Percentiles rank a stretch among this genome's conserved stretches.
Evolutionary conservation across 257 asterid species (phyloP).

Genomic region (Lycium barbarum): DNA sequence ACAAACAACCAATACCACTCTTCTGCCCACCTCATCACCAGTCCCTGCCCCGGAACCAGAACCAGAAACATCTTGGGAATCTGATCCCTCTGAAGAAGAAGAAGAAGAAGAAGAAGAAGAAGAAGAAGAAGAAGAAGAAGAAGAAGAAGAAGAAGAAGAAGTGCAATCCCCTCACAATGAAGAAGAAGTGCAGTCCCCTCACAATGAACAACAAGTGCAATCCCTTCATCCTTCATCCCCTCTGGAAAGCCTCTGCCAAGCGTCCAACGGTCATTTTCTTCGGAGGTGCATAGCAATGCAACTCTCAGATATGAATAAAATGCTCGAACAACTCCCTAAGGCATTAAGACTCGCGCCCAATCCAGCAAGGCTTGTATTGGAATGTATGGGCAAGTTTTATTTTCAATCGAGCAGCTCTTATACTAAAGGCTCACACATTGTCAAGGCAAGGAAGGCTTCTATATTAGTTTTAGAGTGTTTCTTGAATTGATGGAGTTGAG

Average conservation of each 20-base stretch:
- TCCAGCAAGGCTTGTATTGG: conserved; percentile 70
- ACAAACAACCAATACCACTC: conserved; percentile 32
- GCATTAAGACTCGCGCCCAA: conserved; percentile 61
- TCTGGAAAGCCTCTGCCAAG: conserved; percentile 56
- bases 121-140: conserved; percentile 31
- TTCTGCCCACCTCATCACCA: conserved; percentile 27
- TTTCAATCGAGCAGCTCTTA: conserved; percentile 71
- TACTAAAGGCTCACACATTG: conserved; percentile 58
- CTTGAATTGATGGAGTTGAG: conserved; percentile 30
- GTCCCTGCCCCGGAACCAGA: neutral
- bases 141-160: conserved; percentile 8
- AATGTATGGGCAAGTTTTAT: conserved; percentile 71
- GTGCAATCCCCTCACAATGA: neutral
- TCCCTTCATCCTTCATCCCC: conserved; percentile 37
- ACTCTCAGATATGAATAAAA: conserved; percentile 43
- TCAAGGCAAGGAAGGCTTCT: conserved; percentile 68
- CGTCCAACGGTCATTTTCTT: conserved; percentile 59
- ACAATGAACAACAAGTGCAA: too few species aligned
- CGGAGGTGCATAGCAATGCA: conserved; percentile 53
- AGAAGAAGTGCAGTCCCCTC: conserved; percentile 7
- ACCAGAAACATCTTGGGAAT: conserved; percentile 13
- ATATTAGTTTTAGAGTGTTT: conserved; percentile 71
- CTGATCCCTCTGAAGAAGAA: conserved; percentile 28
- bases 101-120: conserved; percentile 32
- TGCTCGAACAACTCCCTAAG: conserved; percentile 71